These are phyloP conservation scores for Lomentospora prolificans DNA, from an alignment of 2,329 filamentous ascomycete genomes.

Conservation along the genomic window DNA sequence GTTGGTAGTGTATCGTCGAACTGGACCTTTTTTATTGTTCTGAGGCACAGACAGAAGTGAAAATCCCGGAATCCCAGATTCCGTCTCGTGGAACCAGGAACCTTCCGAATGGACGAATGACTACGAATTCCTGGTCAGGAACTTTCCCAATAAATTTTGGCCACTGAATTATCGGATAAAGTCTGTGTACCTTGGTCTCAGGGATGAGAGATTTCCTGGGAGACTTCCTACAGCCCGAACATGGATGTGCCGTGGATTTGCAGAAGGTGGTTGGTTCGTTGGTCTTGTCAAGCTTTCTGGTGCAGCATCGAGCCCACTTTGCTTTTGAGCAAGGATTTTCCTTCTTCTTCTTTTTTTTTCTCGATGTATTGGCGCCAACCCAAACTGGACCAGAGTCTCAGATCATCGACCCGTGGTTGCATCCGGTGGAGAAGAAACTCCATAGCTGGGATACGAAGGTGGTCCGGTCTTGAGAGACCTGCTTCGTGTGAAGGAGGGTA, in stretches of 20 bases:
- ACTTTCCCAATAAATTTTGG: not conserved
- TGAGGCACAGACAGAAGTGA: too few species aligned
- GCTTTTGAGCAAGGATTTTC: not conserved
- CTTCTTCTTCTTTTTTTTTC: not conserved
- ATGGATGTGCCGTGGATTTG: not conserved
- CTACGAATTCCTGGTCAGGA: not conserved
- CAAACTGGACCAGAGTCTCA: not conserved
- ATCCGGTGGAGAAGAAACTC: not conserved
- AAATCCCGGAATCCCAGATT: not conserved
- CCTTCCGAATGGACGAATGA: not conserved
- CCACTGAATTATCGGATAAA: too few species aligned
- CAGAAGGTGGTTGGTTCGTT: not conserved
- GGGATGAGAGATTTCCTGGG: not conserved
- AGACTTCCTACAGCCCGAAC: not conserved
- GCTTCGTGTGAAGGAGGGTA: not conserved
- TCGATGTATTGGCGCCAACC: not conserved
- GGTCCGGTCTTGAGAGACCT: too few species aligned
- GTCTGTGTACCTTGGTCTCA: not conserved
- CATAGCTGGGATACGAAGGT: not conserved
- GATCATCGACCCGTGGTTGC: not conserved
- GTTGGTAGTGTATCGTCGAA: too few species aligned
- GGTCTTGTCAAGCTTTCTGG: not conserved
- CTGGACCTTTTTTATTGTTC: too few species aligned
- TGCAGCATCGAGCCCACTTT: not conserved
- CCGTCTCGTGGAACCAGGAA: not conserved